phyloP scores from a whole-genome alignment of 805 yeast species.

The Starmerella apicola region DNA sequence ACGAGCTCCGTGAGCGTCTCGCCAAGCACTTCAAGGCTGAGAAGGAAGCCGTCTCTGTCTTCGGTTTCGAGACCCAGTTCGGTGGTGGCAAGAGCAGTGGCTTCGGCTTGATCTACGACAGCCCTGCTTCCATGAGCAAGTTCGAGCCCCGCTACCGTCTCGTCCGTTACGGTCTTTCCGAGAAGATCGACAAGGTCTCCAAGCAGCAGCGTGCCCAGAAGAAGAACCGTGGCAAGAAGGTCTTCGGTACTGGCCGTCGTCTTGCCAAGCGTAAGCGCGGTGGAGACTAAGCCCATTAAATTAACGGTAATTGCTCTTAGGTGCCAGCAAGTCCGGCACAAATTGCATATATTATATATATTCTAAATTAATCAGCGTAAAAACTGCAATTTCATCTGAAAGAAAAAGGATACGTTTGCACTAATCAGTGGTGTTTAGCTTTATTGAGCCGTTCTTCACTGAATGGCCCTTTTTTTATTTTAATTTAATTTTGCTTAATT shows the following conservation, averaged over 20 bases:
- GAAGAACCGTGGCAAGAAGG: conserved; percentile 98
- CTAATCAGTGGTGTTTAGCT: too few species aligned
- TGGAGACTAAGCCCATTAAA: conserved; percentile 10
- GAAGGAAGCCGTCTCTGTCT: conserved; percentile 90
- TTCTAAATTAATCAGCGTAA: conserved; percentile 6
- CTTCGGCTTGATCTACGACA: conserved; percentile 97
- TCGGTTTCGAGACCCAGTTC: conserved; percentile 98
- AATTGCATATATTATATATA: conserved; percentile 13
- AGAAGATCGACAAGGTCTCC: conserved; percentile 91
- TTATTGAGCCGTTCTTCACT: too few species aligned
- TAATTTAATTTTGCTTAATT: too few species aligned
- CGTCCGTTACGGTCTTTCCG: conserved; percentile 96
- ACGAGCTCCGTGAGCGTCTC: conserved; percentile 91
- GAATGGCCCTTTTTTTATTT: too few species aligned
- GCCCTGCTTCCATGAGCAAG: conserved; percentile 93
- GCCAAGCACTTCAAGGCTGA: conserved; percentile 83
- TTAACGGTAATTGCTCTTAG: background rate
- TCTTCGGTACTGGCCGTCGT: conserved; percentile 95
- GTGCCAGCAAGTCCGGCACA: background rate
- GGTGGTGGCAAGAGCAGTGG: conserved; percentile 99
- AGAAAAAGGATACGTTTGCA: too few species aligned
- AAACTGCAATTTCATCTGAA: background rate
- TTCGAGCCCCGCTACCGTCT: conserved; percentile 99
- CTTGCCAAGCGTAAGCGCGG: conserved; percentile 53
- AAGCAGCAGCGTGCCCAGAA: conserved; percentile 99